Evolutionary conservation across 257 asterid species (phyloP), one percentile per base, ranked within the genome.

Genomic region (Asclepias syriaca): DNA sequence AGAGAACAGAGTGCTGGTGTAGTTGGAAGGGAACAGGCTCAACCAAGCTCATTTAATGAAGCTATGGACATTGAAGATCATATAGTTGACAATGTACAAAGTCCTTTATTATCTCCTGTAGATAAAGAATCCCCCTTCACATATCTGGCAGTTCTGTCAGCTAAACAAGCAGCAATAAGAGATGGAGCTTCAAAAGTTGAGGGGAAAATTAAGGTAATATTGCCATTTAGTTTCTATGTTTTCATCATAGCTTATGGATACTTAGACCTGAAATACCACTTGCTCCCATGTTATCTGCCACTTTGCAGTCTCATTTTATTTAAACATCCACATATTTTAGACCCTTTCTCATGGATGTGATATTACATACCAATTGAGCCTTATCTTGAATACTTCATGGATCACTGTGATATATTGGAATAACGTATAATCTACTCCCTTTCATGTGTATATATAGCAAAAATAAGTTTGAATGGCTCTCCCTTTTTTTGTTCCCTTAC

Each of bases 121-220:
- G 91, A 84, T 63, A 79, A 85, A 29, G 91, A 88, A 79, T 69
- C 69, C 53, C 99, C 99, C 66, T 95, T 92, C 77, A 87, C 94
- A 46, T 95, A 95, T 89, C 79, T 95, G 88, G 95, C 97, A 64
- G 89, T 88, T 78, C 72, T 95, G 79, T 90, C 90, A 6, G 87
- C 92, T 68, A 88, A 90, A 81, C 74, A 77, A 73, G 82, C 78
- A 57, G 84, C 87, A 58, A 74, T 70, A 59, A 78, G 77, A 58
- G 89, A 74, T 68, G 83, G 74, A 43, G 74, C 79, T 76, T 56
- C 82, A 18, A 65, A 72, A 57, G 86, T 92, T 63, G 86, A 85
- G 59, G 99, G 98, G 65, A 90, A 83, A 82, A 87, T 95, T 77
- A 95, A 90, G 98, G 99, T 88, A 56, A 59, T 11, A 58, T 40